Evolutionary conservation across 2,329 filamentous ascomycete genomes (phyloP).

Genomic region (Dothideomycetes sp.): DNA sequence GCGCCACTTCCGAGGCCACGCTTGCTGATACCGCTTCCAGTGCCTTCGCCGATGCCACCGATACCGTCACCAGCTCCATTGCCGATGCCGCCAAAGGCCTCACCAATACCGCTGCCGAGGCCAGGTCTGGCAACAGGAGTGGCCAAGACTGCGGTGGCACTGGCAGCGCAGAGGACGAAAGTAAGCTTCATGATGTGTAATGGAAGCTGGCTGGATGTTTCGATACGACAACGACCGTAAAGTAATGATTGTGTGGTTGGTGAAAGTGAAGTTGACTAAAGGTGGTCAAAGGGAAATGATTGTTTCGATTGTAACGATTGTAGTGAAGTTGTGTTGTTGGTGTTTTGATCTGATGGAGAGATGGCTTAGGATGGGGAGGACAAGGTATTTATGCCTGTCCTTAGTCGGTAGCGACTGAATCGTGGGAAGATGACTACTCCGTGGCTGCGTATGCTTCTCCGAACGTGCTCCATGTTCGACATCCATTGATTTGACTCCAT

Average conservation of each 20-base stretch:
- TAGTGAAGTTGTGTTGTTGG: background rate
- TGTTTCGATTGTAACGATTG: background rate
- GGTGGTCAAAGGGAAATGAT: background rate
- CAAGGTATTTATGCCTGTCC: constrained; percentile 4
- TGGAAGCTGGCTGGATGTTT: no score
- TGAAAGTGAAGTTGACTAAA: background rate
- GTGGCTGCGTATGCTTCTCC: no score
- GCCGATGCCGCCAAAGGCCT: background rate
- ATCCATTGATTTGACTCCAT: no score
- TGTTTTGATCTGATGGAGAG: background rate
- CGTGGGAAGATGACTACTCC: no score
- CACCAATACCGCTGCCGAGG: no score
- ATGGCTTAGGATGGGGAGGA: background rate
- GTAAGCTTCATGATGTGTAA: constrained; percentile 4
- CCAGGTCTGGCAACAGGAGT: constrained; percentile 2
- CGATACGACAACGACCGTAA: background rate
- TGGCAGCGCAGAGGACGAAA: constrained; percentile 2
- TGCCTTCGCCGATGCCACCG: constrained; percentile 10
- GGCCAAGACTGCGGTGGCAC: background rate
- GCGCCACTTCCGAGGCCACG: constrained; percentile 1
- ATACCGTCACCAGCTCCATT: background rate
- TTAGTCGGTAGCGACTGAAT: no score
- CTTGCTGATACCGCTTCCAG: background rate
- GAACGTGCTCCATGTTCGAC: no score
- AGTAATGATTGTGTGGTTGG: background rate